A percentile compares a stretch with the other conserved stretches of the same genome.
phyloP scores from a whole-genome alignment of 768 basidiomycete species.

The Lentinula sp. region DNA sequence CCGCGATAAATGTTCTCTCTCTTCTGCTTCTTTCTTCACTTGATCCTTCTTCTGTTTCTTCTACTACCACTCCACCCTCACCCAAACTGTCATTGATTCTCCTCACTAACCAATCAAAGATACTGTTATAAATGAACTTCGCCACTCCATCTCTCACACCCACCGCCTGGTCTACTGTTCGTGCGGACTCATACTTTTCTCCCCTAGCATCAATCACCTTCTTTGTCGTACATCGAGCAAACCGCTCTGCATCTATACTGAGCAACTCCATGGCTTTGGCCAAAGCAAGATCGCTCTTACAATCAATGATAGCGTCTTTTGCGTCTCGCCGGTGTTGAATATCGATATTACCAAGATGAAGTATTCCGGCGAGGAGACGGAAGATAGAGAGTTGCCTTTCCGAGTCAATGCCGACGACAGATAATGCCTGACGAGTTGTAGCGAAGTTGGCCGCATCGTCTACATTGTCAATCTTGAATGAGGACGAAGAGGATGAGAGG shows the following conservation, averaged over 20 bases:
- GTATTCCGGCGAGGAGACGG: slow-evolving; percentile 82
- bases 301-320: slow-evolving; percentile 62
- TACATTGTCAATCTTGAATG: slow-evolving; percentile 83
- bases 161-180: slow-evolving; percentile 83
- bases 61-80: background rate
- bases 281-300: slow-evolving; percentile 67
- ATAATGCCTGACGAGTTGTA: slow-evolving; percentile 88
- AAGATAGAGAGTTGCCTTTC: slow-evolving; percentile 99
- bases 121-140: slow-evolving; percentile 96
- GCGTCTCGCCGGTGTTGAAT: slow-evolving; percentile 77
- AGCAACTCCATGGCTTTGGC: slow-evolving; percentile 81
- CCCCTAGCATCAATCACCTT: slow-evolving; percentile 77
- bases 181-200: slow-evolving; percentile 88
- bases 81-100: slow-evolving; percentile 91
- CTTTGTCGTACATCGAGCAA: slow-evolving; percentile 65
- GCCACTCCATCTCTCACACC: slow-evolving; percentile 95
- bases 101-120: slow-evolving; percentile 98
- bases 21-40: slow-evolving; percentile 52
- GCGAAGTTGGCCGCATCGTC: slow-evolving; percentile 96
- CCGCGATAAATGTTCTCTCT: slow-evolving; percentile 98
- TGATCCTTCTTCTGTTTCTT: slow-evolving; percentile 82
- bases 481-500: slow-evolving; percentile 81
- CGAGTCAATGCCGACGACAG: slow-evolving; percentile 94
- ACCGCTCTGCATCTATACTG: slow-evolving; percentile 77
- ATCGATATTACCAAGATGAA: slow-evolving; percentile 96